Evolutionary conservation across 306 rosid genomes (phyloP), one percentile per base, ranked within the genome.

Genomic region (Acacia confusa): DNA sequence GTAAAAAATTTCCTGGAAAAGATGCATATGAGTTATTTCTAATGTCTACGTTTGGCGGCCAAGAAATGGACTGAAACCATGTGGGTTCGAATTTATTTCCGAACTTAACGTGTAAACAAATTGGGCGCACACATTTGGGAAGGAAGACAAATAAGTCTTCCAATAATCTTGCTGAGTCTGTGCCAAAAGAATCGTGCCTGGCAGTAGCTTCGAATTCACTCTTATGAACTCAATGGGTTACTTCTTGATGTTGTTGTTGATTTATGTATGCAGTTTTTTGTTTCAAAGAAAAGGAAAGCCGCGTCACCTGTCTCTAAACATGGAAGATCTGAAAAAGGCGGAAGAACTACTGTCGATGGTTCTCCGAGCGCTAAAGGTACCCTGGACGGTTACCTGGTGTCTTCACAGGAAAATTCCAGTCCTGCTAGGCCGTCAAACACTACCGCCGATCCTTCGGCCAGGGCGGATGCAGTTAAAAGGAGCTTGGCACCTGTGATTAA

Each of bases 281-380:
- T 86, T 86, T 86, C 98, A 7, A 95, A 92, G 97, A 95, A 95
- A 73, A 83, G 98, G 84, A 95, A 92, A 80, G 85, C 88, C 10
- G 60, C 20, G 57, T 88, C 99, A 4, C 97, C 96, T 16, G 79
- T 55, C 75, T 8, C 83, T 55, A 93, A 89, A 82, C 70, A 78
- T 34, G 90, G 86, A 83, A 89, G 88, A 79, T 76, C 70, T 53
- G 95, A 86, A 40, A 89, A 86, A 61, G 91, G 80, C 80, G 92
- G 78, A 4, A 88, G 85, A 74, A 71, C 24, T 43, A 72, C 47
- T 25, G 78, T 72, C 72, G 93, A 89, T 28, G 90, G 85, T 73
- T 95, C 96, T 76, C 97, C 98, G 8, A 84, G 87, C 77, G 94
- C 90, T 53, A 92, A 90, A 84, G 91, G 88, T 27, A 85, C 89